Evolutionary conservation across 805 yeast genomes (phyloP).

Genomic region (Huiozyma naganishii): DNA sequence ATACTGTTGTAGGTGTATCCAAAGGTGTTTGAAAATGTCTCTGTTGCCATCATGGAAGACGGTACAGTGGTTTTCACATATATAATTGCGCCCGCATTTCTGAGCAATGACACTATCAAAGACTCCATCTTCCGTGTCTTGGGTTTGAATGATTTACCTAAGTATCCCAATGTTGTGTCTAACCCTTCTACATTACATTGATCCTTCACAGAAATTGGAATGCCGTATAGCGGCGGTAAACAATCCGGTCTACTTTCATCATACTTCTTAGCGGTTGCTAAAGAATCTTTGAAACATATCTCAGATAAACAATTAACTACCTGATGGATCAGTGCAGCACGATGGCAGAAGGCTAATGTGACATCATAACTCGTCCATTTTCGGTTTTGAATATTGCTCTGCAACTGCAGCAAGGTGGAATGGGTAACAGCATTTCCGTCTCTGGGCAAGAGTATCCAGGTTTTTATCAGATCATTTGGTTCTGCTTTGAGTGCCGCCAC

Average conservation of each 20-base stretch:
- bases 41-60: conserved; percentile 51
- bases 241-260: conserved; percentile 35
- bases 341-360: conserved; percentile 39
- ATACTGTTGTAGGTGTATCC: conserved; percentile 46
- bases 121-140: conserved; percentile 11
- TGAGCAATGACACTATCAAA: conserved; percentile 12
- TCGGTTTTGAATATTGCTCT: conserved; percentile 2
- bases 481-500: conserved; percentile 4
- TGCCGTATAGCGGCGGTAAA: conserved; percentile 55
- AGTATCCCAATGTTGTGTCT: conserved; percentile 18
- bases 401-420: conserved; percentile 9
- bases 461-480: conserved; percentile 7
- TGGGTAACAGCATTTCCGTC: conserved; percentile 11
- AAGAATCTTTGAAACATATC: conserved; percentile 43
- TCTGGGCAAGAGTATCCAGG: conserved; percentile 9
- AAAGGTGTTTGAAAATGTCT: conserved; percentile 41
- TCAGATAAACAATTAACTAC: conserved; percentile 28
- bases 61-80: conserved; percentile 53
- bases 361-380: conserved; percentile 8
- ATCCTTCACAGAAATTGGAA: conserved; percentile 52
- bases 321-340: conserved; percentile 48
- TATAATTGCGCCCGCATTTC: conserved; percentile 41
- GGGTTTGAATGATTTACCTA: conserved; percentile 9
- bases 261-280: conserved; percentile 32
- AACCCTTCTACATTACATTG: conserved; percentile 17